Evolutionary conservation across 192 early-diverging fungal species (phyloP).

Genomic region (Rhizoclosmatium globosum): DNA sequence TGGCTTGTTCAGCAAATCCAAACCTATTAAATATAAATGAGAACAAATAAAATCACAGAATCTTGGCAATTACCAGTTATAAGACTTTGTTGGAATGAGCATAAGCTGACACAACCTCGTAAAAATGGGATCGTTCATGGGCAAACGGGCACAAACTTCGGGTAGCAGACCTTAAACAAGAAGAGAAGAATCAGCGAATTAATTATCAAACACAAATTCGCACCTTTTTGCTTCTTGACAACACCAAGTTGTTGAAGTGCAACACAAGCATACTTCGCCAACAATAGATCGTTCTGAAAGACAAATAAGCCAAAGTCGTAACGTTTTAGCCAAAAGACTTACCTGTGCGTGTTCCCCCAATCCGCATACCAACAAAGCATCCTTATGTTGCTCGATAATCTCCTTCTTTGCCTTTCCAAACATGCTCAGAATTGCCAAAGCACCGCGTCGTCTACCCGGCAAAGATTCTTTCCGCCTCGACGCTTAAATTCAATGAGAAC

Average conservation of each 20-base stretch:
- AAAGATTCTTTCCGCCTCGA: conserved; percentile 65
- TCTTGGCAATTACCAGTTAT: conserved; percentile 23
- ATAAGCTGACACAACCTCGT: conserved; percentile 58
- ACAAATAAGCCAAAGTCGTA: conserved; percentile 8
- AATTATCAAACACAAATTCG: neutral
- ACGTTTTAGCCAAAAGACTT: conserved; percentile 6
- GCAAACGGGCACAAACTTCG: conserved; percentile 47
- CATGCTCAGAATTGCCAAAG: conserved; percentile 94
- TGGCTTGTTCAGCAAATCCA: conserved; percentile 89
- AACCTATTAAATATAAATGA: conserved; percentile 69
- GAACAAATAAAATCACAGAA: conserved; percentile 9
- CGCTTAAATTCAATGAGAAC: conserved; percentile 18
- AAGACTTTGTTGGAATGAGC: conserved; percentile 40
- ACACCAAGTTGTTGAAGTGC: conserved; percentile 84
- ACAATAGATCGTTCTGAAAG: conserved; percentile 73
- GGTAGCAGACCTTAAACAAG: conserved; percentile 37
- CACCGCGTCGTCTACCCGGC: conserved; percentile 80
- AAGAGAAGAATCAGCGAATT: neutral
- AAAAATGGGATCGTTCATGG: conserved; percentile 67
- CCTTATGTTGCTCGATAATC: conserved; percentile 87
- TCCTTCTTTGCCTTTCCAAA: conserved; percentile 85
- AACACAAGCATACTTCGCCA: conserved; percentile 93
- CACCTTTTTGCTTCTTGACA: conserved; percentile 72
- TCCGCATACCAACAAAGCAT: conserved; percentile 83
- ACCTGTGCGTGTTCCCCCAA: conserved; percentile 84